Conservation (phyloP, 73 alveolate genomes). For the Paramecium primaurelia region DNA sequence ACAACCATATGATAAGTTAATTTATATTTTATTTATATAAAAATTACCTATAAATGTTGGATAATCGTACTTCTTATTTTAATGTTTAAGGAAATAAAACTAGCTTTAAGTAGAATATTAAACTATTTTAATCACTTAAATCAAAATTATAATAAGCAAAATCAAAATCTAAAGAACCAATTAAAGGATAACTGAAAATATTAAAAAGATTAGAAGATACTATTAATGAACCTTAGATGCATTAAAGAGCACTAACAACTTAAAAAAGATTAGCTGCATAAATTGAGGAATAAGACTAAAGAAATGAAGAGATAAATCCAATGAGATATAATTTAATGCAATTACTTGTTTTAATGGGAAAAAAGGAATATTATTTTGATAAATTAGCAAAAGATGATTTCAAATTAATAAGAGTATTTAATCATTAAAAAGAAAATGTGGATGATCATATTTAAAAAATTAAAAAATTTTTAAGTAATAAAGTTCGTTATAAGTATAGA, state of each 20-base stretch:
- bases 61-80: conserved; percentile 2
- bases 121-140: background rate
- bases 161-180: conserved; percentile 23
- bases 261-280: background rate
- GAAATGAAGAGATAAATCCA: background rate
- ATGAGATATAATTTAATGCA: conserved; percentile 43
- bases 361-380: conserved; percentile 51
- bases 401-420: background rate
- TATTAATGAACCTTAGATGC: background rate
- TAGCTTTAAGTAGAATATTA: background rate
- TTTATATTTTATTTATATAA: background rate
- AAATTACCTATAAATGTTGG: background rate
- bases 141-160: background rate
- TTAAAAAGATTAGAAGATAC: background rate
- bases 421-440: background rate
- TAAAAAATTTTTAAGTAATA: conserved; percentile 32
- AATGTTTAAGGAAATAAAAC: background rate
- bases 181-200: background rate
- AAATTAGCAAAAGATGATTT: background rate
- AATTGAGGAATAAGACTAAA: background rate
- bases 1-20: background rate
- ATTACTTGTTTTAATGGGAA: conserved; percentile 46
- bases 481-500: conserved; percentile 42
- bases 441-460: background rate
- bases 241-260: conserved; percentile 4